A percentile compares a stretch with the other conserved stretches of the same genome.
phyloP scores from a whole-genome alignment of 2,329 filamentous ascomycete genomes.

The Stagonosporopsis rhizophila region DNA sequence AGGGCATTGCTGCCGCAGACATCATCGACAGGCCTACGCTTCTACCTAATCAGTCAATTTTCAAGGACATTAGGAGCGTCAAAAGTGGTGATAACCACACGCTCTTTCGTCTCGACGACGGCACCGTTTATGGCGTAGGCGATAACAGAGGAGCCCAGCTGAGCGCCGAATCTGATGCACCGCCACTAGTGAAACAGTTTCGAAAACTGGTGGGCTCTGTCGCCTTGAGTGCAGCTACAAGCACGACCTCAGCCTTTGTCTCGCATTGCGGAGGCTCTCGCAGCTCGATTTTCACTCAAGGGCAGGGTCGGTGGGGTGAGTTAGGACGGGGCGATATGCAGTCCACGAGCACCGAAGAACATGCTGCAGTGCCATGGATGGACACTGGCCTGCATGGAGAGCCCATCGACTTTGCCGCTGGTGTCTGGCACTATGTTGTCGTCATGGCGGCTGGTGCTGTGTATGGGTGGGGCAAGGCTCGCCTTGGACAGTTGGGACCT shows the following conservation, averaged over 20 bases:
- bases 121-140: conserved; percentile 71
- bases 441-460: conserved; percentile 77
- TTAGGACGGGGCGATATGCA: conserved; percentile 20
- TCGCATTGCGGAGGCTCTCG: neutral
- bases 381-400: conserved; percentile 4
- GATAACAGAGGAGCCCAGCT: conserved; percentile 59
- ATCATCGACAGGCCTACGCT: conserved; percentile 35
- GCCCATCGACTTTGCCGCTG: conserved; percentile 71
- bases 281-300: conserved; percentile 22
- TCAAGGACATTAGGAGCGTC: conserved; percentile 45
- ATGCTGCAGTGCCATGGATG: neutral
- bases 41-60: conserved; percentile 6
- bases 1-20: conserved; percentile 55
- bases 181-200: neutral
- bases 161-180: neutral
- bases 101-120: conserved; percentile 68
- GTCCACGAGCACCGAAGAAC: neutral
- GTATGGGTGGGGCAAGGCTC: conserved; percentile 87
- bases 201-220: neutral
- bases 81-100: conserved; percentile 86
- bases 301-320: conserved; percentile 38
- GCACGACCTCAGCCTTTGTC: conserved; percentile 38
- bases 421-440: conserved; percentile 78
- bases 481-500: conserved; percentile 81
- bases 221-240: conserved; percentile 29